Evolutionary conservation across 2,329 filamentous ascomycete genomes (phyloP).

Genomic region (Taxawa tesnikishii): DNA sequence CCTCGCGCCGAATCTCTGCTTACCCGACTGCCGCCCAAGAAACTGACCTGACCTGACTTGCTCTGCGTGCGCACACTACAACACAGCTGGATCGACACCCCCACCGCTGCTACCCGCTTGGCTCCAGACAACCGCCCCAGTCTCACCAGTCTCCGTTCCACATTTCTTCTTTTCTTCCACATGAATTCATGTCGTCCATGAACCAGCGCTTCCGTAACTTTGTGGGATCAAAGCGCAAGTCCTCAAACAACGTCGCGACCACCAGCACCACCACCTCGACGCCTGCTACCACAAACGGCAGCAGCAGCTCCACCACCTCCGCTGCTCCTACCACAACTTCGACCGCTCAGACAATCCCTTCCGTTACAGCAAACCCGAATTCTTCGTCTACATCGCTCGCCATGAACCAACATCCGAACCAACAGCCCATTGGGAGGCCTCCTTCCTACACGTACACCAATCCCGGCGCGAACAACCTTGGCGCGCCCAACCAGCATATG

Average conservation of each 20-base stretch:
- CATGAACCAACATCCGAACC: constrained; percentile 39
- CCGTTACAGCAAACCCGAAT: constrained; percentile 29
- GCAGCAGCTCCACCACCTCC: constrained; percentile 21
- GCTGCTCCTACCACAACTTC: constrained; percentile 24
- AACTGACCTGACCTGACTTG: too few species aligned
- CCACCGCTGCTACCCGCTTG: too few species aligned
- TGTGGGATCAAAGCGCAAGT: constrained; percentile 72
- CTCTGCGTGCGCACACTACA: too few species aligned
- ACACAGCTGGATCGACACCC: too few species aligned
- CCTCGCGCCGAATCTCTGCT: too few species aligned
- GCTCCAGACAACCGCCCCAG: too few species aligned
- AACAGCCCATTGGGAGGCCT: constrained; percentile 44
- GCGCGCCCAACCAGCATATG: constrained; percentile 27
- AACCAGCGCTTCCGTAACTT: constrained; percentile 69
- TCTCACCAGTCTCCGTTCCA: constrained; percentile 1
- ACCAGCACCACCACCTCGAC: constrained; percentile 25
- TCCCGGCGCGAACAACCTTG: constrained; percentile 23
- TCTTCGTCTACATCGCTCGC: constrained; percentile 11
- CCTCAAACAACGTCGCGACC: constrained; percentile 37
- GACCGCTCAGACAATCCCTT: constrained; percentile 14
- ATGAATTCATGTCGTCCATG: constrained; percentile 41
- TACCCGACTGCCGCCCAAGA: too few species aligned
- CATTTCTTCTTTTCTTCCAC: constrained; percentile 4
- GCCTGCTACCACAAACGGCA: constrained; percentile 9
- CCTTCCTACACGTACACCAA: constrained; percentile 50